These are phyloP conservation scores for Halteria grandinella DNA, from an alignment of 73 alveolate genomes.

Conservation along the genomic window DNA sequence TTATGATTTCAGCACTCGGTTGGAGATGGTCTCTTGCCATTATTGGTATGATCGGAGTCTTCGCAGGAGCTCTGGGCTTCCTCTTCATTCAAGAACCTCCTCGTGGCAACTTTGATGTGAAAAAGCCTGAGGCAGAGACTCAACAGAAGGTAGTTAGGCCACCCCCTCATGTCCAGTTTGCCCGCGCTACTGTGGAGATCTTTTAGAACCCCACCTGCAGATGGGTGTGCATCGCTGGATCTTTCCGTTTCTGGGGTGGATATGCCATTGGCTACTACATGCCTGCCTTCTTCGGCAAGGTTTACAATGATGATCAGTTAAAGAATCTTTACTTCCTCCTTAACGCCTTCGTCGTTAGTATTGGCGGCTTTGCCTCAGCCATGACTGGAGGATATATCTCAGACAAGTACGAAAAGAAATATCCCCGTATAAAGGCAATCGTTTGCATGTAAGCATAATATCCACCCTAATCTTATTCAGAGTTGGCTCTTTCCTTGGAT, in stretches of 20 bases:
- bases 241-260: slow-evolving; percentile 65
- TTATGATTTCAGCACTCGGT: slow-evolving; percentile 31
- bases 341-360: slow-evolving; percentile 39
- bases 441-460: slow-evolving; percentile 22
- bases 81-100: slow-evolving; percentile 51
- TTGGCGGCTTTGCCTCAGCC: slow-evolving; percentile 50
- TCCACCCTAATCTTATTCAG: not conserved
- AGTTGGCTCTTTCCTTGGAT: not conserved
- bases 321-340: slow-evolving; percentile 12
- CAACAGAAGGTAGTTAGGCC: too few relatives aligned
- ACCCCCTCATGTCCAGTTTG: slow-evolving; percentile 1
- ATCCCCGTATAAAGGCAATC: not conserved
- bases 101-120: slow-evolving; percentile 26
- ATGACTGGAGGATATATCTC: slow-evolving; percentile 32
- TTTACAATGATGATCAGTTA: slow-evolving; percentile 36
- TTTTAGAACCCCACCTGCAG: slow-evolving; percentile 29
- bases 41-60: slow-evolving; percentile 13
- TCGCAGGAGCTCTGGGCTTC: not conserved
- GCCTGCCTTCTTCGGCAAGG: slow-evolving; percentile 39
- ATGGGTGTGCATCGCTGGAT: slow-evolving; percentile 31
- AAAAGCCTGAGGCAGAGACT: not conserved
- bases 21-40: slow-evolving; percentile 51
- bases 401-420: slow-evolving; percentile 16
- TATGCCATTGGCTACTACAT: slow-evolving; percentile 63
- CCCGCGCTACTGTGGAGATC: slow-evolving; percentile 5